These are phyloP conservation scores for Akebia trifoliata DNA, from an alignment of 164 flowering plant species.

Conservation along the genomic window DNA sequence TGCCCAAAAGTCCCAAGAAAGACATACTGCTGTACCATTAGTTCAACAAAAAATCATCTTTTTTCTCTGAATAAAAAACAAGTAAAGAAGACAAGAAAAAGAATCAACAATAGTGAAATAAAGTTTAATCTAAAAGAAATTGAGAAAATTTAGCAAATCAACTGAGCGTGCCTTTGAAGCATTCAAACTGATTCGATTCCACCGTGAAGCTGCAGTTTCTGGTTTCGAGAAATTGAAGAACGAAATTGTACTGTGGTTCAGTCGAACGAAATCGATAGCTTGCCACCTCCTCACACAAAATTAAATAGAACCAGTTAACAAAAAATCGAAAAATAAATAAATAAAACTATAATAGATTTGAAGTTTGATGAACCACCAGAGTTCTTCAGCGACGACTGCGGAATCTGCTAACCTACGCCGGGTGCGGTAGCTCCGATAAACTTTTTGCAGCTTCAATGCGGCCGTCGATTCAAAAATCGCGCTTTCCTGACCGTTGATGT, in stretches of 20 bases:
- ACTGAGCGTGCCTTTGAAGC: conserved; percentile 65
- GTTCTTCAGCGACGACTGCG: conserved; percentile 72
- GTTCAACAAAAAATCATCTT: background rate
- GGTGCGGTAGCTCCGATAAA: conserved; percentile 69
- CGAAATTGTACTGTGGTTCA: conserved; percentile 67
- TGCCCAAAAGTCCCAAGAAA: conserved; percentile 15
- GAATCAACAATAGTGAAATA: background rate
- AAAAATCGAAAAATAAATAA: background rate
- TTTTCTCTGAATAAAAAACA: background rate
- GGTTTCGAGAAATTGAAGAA: conserved; percentile 61
- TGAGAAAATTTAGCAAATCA: conserved; percentile 2
- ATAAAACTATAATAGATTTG: background rate
- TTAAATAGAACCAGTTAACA: background rate
- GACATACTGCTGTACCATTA: too few relatives aligned
- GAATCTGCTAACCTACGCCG: conserved; percentile 80
- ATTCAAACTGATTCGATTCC: conserved; percentile 57
- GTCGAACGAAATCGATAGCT: conserved; percentile 61
- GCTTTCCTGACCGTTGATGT: background rate
- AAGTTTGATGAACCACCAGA: conserved; percentile 38
- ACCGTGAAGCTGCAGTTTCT: conserved; percentile 55
- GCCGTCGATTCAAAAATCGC: conserved; percentile 16
- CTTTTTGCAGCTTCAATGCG: conserved; percentile 62
- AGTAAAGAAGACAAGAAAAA: background rate
- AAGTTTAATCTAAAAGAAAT: background rate
- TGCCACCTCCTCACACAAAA: conserved; percentile 49